phyloP scores from a whole-genome alignment of 257 asterid species.

The Petunia axillaris region DNA sequence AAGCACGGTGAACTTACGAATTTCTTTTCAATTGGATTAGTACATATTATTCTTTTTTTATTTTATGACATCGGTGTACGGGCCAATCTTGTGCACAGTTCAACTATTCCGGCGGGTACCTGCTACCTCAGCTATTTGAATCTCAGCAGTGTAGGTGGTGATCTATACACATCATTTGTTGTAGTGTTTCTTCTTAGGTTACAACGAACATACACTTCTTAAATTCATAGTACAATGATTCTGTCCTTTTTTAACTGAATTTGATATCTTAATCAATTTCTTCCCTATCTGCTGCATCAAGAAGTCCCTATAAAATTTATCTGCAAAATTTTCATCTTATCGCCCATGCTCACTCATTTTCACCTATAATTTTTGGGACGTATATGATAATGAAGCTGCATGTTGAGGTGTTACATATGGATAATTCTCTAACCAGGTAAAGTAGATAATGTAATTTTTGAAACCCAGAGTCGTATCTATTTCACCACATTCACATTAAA shows the following conservation, averaged over 20 bases:
- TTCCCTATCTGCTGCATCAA: background rate
- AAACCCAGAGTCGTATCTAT: background rate
- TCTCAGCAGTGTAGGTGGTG: too few relatives aligned
- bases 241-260: background rate
- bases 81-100: too few relatives aligned
- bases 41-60: background rate
- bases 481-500: conserved; percentile 7
- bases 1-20: conserved; percentile 1
- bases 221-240: background rate
- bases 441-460: background rate
- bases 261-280: conserved; percentile 12
- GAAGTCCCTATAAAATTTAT: conserved; percentile 1
- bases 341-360: background rate
- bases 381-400: conserved; percentile 12
- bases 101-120: too few relatives aligned
- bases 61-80: background rate
- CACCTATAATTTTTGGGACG: conserved; percentile 1
- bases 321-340: background rate
- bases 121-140: too few relatives aligned
- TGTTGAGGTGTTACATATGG: background rate
- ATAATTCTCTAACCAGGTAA: background rate
- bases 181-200: background rate
- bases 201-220: background rate
- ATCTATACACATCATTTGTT: background rate
- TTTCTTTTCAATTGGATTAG: background rate